These are phyloP conservation scores for Suillus subalutaceus DNA, from an alignment of 768 basidiomycete species.

Conservation along the genomic window DNA sequence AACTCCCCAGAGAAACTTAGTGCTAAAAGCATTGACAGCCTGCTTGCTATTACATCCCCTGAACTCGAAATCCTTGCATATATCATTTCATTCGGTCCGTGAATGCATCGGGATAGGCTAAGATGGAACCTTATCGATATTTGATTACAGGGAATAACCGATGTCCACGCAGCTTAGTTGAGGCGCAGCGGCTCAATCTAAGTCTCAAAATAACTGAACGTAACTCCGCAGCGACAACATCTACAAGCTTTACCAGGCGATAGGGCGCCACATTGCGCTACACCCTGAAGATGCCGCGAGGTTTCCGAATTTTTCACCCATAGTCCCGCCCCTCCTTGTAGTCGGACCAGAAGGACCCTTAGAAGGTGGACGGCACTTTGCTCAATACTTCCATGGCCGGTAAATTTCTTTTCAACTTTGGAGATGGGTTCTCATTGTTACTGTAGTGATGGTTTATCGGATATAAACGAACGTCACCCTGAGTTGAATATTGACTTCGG, in stretches of 20 bases:
- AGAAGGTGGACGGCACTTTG: slow-evolving; percentile 70
- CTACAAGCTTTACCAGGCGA: slow-evolving; percentile 71
- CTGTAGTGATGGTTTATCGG: slow-evolving; percentile 68
- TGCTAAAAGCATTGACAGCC: slow-evolving; percentile 40
- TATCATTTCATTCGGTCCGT: slow-evolving; percentile 73
- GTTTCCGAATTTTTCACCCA: slow-evolving; percentile 63
- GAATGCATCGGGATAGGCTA: not conserved
- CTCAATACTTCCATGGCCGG: slow-evolving; percentile 87
- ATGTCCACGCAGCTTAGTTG: slow-evolving; percentile 62
- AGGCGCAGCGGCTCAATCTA: slow-evolving; percentile 28
- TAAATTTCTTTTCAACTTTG: slow-evolving; percentile 27
- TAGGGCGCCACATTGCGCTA: slow-evolving; percentile 58
- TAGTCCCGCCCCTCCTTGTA: slow-evolving; percentile 61
- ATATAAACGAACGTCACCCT: slow-evolving; percentile 63
- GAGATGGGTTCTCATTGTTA: slow-evolving; percentile 7
- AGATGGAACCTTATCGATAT: not conserved
- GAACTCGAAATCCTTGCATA: slow-evolving; percentile 81
- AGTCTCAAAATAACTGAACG: not conserved
- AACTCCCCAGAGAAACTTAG: not conserved
- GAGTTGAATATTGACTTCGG: slow-evolving; percentile 47
- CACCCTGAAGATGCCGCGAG: slow-evolving; percentile 54
- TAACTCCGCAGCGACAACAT: slow-evolving; percentile 61
- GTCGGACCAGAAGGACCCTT: slow-evolving; percentile 69
- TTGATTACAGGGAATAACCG: slow-evolving; percentile 66
- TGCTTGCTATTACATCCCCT: slow-evolving; percentile 80